A percentile compares a stretch with the other conserved stretches of the same genome.
These are phyloP conservation scores for Zelopaecilomyces penicillatus DNA, from an alignment of 2,329 filamentous ascomycete species.

Conservation along the genomic window DNA sequence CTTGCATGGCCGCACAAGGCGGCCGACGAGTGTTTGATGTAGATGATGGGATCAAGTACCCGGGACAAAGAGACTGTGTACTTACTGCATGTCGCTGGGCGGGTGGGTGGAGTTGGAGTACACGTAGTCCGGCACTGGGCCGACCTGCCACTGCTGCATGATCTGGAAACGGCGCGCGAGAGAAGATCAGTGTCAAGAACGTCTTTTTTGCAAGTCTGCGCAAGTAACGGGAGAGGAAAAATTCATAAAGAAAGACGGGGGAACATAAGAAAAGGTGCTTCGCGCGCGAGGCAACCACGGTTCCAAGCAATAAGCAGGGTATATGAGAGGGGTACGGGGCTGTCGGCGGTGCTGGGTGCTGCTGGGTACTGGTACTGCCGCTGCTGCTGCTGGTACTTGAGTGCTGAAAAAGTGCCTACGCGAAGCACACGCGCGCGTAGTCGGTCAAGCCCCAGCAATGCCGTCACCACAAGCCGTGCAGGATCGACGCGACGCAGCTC, in stretches of 20 bases:
- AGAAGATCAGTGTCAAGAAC: slow-evolving; percentile 14
- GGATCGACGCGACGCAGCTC: slow-evolving; percentile 8
- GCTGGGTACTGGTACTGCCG: no score
- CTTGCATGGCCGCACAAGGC: slow-evolving; percentile 11
- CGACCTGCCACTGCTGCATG: slow-evolving; percentile 56
- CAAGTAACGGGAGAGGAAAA: slow-evolving; percentile 8
- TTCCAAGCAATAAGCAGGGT: no score
- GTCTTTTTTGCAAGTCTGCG: slow-evolving; percentile 2
- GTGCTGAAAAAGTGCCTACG: slow-evolving; percentile 5
- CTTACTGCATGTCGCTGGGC: slow-evolving; percentile 52
- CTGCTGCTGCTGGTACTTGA: no score
- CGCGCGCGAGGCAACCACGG: not conserved
- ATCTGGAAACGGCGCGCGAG: slow-evolving; percentile 28
- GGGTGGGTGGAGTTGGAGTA: slow-evolving; percentile 47
- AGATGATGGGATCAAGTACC: slow-evolving; percentile 17
- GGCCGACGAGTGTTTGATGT: slow-evolving; percentile 11
- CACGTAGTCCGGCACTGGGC: slow-evolving; percentile 52
- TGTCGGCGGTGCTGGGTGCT: no score
- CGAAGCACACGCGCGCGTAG: slow-evolving; percentile 7
- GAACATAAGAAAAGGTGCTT: slow-evolving; percentile 9
- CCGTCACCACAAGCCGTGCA: slow-evolving; percentile 4
- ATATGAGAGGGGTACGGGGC: slow-evolving; percentile 4
- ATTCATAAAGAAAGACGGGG: slow-evolving; percentile 1
- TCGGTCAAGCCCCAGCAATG: slow-evolving; percentile 6
- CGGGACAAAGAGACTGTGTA: slow-evolving; percentile 30